phyloP scores from a whole-genome alignment of 2,329 filamentous ascomycete genomes.

The Botrytis galanthina region DNA sequence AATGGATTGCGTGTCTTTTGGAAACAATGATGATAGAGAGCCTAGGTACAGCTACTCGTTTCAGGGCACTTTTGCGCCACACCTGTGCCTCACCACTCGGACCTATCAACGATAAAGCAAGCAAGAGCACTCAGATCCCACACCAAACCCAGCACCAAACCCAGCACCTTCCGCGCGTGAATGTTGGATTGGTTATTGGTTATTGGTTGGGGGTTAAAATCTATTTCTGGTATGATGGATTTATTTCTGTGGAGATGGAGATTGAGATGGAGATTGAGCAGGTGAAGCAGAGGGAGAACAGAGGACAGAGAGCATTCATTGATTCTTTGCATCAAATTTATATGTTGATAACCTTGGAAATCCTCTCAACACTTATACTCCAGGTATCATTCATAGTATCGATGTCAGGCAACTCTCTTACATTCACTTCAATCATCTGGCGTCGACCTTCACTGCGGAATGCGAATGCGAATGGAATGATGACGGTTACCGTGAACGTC shows the following conservation, averaged over 20 bases:
- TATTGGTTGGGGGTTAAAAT: not conserved
- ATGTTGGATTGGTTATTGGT: not conserved
- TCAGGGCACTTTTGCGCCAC: constrained; percentile 18
- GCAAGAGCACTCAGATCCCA: not conserved
- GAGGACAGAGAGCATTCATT: not conserved
- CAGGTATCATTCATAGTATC: not conserved
- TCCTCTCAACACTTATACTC: not conserved
- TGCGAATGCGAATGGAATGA: not conserved
- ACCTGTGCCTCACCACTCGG: constrained; percentile 16
- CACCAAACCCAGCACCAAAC: not conserved
- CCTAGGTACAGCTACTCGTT: constrained; percentile 10
- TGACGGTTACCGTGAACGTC: not conserved
- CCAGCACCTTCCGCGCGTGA: not conserved
- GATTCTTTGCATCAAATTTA: not conserved
- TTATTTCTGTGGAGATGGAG: not conserved
- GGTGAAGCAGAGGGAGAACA: not conserved
- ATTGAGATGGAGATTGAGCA: not conserved
- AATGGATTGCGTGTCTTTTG: constrained; percentile 21
- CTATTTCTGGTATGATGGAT: constrained; percentile 1
- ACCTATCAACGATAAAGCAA: constrained; percentile 10
- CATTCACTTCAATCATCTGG: not conserved
- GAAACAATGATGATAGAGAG: constrained; percentile 11
- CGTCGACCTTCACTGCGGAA: no score
- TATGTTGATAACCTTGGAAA: not conserved
- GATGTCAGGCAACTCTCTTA: not conserved